phyloP scores from a whole-genome alignment of 2,329 filamentous ascomycete genomes.

The Metarhizium anisopliae region DNA sequence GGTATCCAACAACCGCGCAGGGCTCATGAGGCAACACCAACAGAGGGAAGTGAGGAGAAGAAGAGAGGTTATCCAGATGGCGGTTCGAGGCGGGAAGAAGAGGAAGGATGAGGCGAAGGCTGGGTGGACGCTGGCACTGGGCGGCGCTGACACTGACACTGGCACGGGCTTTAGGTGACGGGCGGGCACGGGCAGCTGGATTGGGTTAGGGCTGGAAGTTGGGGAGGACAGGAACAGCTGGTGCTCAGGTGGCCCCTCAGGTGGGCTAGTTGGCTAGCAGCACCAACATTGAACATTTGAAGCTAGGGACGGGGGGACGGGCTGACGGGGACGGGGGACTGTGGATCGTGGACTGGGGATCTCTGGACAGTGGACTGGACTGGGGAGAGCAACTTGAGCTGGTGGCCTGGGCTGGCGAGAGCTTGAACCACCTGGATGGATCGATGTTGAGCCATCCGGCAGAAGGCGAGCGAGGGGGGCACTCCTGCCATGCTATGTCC shows the following conservation, averaged over 20 bases:
- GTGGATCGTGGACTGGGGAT: no score
- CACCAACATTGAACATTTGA: background rate
- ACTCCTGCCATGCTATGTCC: no score
- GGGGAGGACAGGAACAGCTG: background rate
- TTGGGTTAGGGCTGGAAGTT: background rate
- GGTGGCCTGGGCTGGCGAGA: no score
- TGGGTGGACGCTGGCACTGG: background rate
- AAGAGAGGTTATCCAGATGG: background rate
- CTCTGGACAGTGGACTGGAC: no score
- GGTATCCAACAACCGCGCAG: conserved; percentile 13
- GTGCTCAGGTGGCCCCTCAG: background rate
- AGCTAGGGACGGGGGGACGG: background rate
- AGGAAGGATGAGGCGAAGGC: conserved; percentile 5
- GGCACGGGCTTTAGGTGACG: background rate
- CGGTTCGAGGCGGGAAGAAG: background rate
- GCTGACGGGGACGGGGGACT: background rate
- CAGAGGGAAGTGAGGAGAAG: conserved; percentile 2
- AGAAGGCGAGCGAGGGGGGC: no score
- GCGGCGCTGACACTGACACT: background rate
- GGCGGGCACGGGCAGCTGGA: background rate
- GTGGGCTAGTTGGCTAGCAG: background rate
- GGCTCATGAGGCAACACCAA: conserved; percentile 5
- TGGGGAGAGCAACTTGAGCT: no score
- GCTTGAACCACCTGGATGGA: no score
- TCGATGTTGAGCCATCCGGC: no score